Base-by-base conservation (phyloP, 805 yeast species). In the Starmerella scarabaei region DNA sequence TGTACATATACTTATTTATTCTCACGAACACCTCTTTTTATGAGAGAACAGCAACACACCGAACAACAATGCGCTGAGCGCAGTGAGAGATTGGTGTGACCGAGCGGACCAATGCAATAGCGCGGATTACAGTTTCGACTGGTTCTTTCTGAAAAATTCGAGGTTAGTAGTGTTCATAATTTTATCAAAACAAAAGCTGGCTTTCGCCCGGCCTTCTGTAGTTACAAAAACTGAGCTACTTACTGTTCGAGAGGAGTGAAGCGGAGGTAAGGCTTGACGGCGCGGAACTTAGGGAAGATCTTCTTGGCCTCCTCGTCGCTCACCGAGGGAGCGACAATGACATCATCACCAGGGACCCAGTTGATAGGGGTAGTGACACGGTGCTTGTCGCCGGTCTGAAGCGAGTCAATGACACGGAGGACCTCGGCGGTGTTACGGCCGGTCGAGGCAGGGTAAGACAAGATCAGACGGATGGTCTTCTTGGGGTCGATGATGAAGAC, bases 391-490 rank as follows among this genome's bases (percentile, higher is more conserved):
- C 84, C 82, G 49, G 75, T 67, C 69, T 85, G 95, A 59, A 85
- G 70, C 43, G 94, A 80, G 66, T 85, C 96, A 52, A 85, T 65
- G 42, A 81, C 94, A 68, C 96, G 78, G 59, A 85, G 70, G 38
- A 85, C 93, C 69, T 85, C 96, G 42, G 85, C 77, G 47, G 94
- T 75, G 77, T 86, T 85, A 72, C 96, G 80, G 60, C 96, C 96
- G 47, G 82, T 77, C 35, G 94, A 80, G 50, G 95, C 93, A 42
- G 96, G 96, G 71, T 85, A 85, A 21, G 93, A 69, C 69, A 85
- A 66, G 47, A 80, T 77, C 60, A 84, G 69, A 67, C 96, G 79
- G 60, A 86, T 77, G 61, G 80, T 85, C 75, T 86, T 86, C 57
- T 71, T 65, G 56, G 95, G 95, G 66, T 85, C 96, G 61, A 85